These are phyloP conservation scores for Lachancea sp. DNA, from an alignment of 805 yeast species.

Conservation along the genomic window DNA sequence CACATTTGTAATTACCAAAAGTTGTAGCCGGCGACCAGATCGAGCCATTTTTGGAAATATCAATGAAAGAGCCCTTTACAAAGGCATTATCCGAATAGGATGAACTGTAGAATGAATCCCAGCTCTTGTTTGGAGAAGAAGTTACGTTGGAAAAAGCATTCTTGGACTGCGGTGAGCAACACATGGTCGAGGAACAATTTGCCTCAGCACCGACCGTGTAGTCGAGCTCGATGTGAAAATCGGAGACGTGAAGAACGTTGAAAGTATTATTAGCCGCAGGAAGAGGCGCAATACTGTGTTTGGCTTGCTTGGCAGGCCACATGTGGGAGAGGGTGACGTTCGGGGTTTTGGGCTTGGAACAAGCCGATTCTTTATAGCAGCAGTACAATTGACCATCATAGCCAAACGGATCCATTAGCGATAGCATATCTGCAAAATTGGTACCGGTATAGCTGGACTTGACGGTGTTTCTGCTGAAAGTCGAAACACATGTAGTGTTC, in stretches of 20 bases:
- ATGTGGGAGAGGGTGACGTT: constrained; percentile 38
- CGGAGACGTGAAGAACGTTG: constrained; percentile 60
- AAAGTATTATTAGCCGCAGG: constrained; percentile 41
- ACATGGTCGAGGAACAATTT: constrained; percentile 50
- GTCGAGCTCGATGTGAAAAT: constrained; percentile 56
- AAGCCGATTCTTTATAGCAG: constrained; percentile 42
- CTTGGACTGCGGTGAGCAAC: constrained; percentile 51
- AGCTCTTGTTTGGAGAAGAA: constrained; percentile 14
- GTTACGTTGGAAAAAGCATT: constrained; percentile 34
- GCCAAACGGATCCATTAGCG: constrained; percentile 45
- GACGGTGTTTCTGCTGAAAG: constrained; percentile 36
- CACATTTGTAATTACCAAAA: constrained; percentile 60
- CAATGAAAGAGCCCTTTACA: constrained; percentile 26
- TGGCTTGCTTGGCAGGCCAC: constrained; percentile 42
- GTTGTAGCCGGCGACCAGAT: constrained; percentile 49
- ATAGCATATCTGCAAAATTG: constrained; percentile 47
- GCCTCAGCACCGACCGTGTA: constrained; percentile 50
- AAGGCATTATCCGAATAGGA: constrained; percentile 29
- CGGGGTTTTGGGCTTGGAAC: constrained; percentile 50
- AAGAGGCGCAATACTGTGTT: constrained; percentile 40
- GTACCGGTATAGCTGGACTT: constrained; percentile 35
- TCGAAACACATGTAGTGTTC: constrained; percentile 27
- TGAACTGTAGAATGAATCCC: constrained; percentile 29
- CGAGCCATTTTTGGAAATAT: constrained; percentile 23
- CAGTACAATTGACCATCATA: constrained; percentile 59